Base-by-base conservation (phyloP, 768 basidiomycete genomes). In the Strobilomyces confusus region DNA sequence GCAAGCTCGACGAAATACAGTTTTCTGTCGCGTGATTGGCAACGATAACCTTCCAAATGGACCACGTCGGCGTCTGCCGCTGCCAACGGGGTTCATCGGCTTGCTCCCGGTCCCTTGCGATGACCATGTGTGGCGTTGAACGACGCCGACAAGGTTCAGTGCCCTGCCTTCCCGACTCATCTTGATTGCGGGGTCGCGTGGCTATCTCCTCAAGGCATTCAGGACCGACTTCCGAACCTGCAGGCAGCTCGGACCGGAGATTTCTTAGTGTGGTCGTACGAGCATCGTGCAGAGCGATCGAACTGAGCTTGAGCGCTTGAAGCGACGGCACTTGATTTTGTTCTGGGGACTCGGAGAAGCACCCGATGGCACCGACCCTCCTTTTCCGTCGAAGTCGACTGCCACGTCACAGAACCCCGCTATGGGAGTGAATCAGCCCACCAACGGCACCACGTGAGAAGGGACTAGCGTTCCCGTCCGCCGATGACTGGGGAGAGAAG, bases 381-480 rank as follows among this genome's bases (percentile, higher is more conserved):
- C 12, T 15, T 30, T 26, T 13, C 19, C 25, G 23, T 41, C 53
- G 25, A 30, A 23, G 42, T 20, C 36, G 47, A 17, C 34, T 58
- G 59, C 56, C 59, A 62, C 49, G 60, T 62, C 58, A 43, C 33
- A 13, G 33, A 4, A 20, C 44, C n/a, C 25, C 46, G 32, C 26
- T 12, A 32, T 49, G 41, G 23, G 23, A 29, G 23, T 12, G 12
- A 48, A 43, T 29, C 15, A 34, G 48, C 33, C 17, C 20, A 48
- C 26, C n/a, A n/a, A n/a, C n/a, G 23, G 53, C 37, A 36, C 6
- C 22, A 26, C 30, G 49, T 50, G 49, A 13, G 49, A 50, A 43
- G 49, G n/a, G 25, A 9, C 5, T 19, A 41, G 17, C 5, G n/a
- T 4, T 30, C 23, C 17, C 41, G 25, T 26, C 15, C n/a, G 26